Evolutionary conservation across 306 rosid genomes (phyloP).

Genomic region (Mimosa pudica): DNA sequence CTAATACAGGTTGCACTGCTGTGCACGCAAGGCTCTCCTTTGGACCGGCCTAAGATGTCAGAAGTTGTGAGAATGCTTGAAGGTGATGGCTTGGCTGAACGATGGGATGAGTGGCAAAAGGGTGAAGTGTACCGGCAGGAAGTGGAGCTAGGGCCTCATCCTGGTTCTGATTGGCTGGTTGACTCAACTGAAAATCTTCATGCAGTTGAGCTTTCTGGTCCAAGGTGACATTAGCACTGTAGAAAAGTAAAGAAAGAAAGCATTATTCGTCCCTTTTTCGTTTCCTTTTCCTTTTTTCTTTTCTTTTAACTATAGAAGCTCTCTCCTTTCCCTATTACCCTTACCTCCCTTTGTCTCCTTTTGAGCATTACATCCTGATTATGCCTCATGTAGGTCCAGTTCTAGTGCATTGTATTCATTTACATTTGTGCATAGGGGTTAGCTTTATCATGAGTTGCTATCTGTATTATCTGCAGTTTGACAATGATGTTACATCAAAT

Average conservation of each 20-base stretch:
- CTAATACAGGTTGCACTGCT: slow-evolving; percentile 94
- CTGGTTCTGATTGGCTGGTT: slow-evolving; percentile 87
- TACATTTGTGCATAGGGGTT: slow-evolving; percentile 68
- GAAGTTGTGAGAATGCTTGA: slow-evolving; percentile 99
- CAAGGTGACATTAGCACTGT: slow-evolving; percentile 77
- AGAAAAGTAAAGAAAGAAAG: slow-evolving; percentile 38
- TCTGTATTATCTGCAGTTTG: slow-evolving; percentile 49
- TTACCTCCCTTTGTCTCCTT: not conserved
- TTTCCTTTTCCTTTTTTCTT: slow-evolving; percentile 48
- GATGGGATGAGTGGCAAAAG: slow-evolving; percentile 99
- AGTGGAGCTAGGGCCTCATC: slow-evolving; percentile 93
- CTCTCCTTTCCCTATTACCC: not conserved
- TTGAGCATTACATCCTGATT: slow-evolving; percentile 39
- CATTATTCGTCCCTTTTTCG: slow-evolving; percentile 46
- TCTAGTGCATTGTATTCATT: slow-evolving; percentile 54
- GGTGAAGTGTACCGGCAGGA: slow-evolving; percentile 93
- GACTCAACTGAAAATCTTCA: slow-evolving; percentile 97
- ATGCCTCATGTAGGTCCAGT: slow-evolving; percentile 49
- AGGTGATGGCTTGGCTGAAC: slow-evolving; percentile 97
- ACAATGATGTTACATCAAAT: slow-evolving; percentile 20
- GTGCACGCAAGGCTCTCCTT: slow-evolving; percentile 97
- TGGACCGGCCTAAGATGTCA: slow-evolving; percentile 97
- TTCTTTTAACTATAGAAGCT: slow-evolving; percentile 27
- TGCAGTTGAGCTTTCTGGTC: slow-evolving; percentile 98
- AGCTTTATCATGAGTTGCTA: slow-evolving; percentile 44